Conservation (phyloP, 2,329 filamentous ascomycete genomes). For the Bipolaris gigantea region DNA sequence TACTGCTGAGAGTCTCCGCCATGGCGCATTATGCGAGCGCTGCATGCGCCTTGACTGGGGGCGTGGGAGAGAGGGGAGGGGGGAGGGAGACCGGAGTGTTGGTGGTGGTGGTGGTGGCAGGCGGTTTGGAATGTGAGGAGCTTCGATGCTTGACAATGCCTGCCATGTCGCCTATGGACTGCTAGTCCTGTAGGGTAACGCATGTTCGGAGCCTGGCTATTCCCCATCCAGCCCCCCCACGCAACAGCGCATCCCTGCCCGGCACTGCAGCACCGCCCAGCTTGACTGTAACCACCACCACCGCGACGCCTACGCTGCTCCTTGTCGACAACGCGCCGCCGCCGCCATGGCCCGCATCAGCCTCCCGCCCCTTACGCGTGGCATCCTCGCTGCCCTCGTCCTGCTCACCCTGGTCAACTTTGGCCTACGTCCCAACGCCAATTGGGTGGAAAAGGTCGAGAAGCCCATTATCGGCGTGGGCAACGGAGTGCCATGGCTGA, state of each 20-base stretch:
- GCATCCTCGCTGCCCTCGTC: conserved; percentile 73
- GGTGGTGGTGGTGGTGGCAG: not conserved
- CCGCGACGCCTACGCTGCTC: not conserved
- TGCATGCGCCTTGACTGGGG: conserved; percentile 7
- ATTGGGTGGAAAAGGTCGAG: conserved; percentile 51
- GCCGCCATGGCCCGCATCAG: conserved; percentile 77
- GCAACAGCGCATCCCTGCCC: conserved; percentile 2
- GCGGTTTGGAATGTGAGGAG: not conserved
- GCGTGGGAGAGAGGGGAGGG: not conserved
- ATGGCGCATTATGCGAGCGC: conserved; percentile 45
- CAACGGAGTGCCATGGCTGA: conserved; percentile 80
- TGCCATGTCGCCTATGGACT: not conserved
- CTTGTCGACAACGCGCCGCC: not conserved
- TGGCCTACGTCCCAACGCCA: conserved; percentile 61
- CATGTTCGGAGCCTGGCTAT: not conserved
- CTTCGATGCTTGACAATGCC: not conserved
- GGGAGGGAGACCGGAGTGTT: not conserved
- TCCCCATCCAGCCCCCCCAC: not conserved
- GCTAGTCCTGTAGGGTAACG: no score
- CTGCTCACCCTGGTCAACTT: conserved; percentile 82
- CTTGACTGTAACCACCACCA: not conserved
- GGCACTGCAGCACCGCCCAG: not conserved
- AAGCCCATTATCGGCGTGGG: conserved; percentile 50
- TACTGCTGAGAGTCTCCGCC: conserved; percentile 54
- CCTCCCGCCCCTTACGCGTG: conserved; percentile 87